These are phyloP conservation scores for Globisporangium echinulatum DNA, from an alignment of 352 stramenopile species.

Conservation along the genomic window DNA sequence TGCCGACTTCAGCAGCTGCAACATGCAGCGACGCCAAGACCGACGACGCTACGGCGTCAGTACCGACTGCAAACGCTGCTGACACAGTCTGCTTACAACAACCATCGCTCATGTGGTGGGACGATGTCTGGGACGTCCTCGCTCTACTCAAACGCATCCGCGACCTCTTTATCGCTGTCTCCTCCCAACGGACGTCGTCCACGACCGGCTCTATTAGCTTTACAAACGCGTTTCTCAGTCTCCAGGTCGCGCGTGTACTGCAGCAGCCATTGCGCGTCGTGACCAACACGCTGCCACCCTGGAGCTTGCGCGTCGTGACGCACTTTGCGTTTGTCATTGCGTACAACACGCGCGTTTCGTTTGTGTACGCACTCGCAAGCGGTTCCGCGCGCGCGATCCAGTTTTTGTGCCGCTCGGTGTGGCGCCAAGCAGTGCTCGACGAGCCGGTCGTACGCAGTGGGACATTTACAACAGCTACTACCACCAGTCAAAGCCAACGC, in stretches of 20 bases:
- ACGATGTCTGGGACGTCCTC: conserved; percentile 59
- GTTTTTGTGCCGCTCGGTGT: conserved; percentile 60
- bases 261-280: conserved; percentile 59
- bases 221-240: conserved; percentile 51
- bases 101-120: conserved; percentile 28
- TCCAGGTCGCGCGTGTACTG: conserved; percentile 52
- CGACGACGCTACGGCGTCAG: not conserved
- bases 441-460: conserved; percentile 15
- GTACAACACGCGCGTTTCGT: conserved; percentile 57
- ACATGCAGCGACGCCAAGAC: not conserved
- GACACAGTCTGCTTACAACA: not conserved
- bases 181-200: too few species aligned
- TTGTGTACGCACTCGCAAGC: conserved; percentile 63
- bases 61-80: not conserved
- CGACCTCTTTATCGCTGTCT: too few species aligned
- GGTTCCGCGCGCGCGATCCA: conserved; percentile 62
- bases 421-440: conserved; percentile 52
- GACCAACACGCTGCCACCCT: conserved; percentile 49
- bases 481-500: not conserved
- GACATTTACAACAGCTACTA: too few species aligned
- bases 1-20: not conserved
- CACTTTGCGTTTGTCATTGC: conserved; percentile 61
- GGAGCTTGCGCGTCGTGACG: conserved; percentile 44
- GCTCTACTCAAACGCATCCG: conserved; percentile 33
- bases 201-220: conserved; percentile 12